phyloP scores from a whole-genome alignment of 2,329 filamentous ascomycete genomes.

The Clonostachys rhizophaga region DNA sequence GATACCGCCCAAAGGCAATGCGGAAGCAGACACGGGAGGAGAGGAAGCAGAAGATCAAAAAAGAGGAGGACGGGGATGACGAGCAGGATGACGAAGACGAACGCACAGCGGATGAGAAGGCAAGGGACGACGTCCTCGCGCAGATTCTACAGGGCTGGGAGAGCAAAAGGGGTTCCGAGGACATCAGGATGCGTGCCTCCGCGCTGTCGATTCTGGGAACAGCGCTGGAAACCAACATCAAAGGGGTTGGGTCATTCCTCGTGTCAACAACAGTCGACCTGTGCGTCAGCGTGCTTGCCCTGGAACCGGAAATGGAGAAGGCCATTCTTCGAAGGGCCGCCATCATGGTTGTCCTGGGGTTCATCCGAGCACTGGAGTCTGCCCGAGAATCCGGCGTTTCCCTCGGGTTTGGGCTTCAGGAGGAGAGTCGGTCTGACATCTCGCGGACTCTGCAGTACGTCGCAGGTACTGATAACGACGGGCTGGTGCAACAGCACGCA shows the following conservation, averaged over 20 bases:
- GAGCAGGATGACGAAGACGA: conserved; percentile 41
- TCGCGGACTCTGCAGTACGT: conserved; percentile 58
- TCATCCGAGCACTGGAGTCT: conserved; percentile 55
- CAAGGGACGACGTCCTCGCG: conserved; percentile 43
- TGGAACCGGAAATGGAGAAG: conserved; percentile 56
- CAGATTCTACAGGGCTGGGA: conserved; percentile 66
- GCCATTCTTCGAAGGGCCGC: conserved; percentile 65
- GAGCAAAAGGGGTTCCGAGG: conserved; percentile 60
- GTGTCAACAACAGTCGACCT: conserved; percentile 57
- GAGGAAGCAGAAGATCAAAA: conserved; percentile 41
- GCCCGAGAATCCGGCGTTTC: conserved; percentile 39
- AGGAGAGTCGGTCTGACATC: conserved; percentile 56
- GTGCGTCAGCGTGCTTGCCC: conserved; percentile 54
- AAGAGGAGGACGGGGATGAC: conserved; percentile 33
- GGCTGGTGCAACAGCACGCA: conserved; percentile 63
- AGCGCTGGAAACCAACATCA: conserved; percentile 55
- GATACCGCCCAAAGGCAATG: conserved; percentile 54
- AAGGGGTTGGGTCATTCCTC: conserved; percentile 46
- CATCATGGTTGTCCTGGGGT: conserved; percentile 56
- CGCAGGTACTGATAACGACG: conserved; percentile 62
- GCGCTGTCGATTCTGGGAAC: conserved; percentile 61
- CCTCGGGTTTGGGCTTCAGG: conserved; percentile 49
- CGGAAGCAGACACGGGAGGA: conserved; percentile 47
- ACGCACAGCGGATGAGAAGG: conserved; percentile 33
- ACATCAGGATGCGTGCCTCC: conserved; percentile 65